A percentile compares a stretch with the other conserved stretches of the same genome.
phyloP scores from a whole-genome alignment of 2,329 filamentous ascomycete genomes.

The Fusarium incarnatum region DNA sequence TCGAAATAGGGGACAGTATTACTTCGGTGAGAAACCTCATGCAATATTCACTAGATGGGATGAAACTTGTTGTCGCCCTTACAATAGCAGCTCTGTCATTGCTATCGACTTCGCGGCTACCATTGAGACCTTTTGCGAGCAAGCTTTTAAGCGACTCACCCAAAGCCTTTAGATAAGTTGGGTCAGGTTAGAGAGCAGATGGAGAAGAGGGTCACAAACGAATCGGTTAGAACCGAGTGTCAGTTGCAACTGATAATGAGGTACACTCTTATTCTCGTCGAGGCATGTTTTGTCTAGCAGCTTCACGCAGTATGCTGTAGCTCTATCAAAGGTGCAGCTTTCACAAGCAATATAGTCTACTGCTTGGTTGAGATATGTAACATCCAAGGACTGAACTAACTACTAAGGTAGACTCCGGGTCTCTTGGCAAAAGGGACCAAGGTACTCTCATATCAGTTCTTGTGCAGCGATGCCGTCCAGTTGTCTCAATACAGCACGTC shows the following conservation, averaged over 20 bases:
- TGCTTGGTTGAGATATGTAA: neutral
- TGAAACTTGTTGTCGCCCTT: no score
- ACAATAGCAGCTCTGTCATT: neutral
- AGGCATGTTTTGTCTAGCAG: fast-evolving
- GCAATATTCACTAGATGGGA: no score
- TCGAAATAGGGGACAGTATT: neutral
- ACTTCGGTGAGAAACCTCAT: neutral
- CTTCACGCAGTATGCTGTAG: neutral
- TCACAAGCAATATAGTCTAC: neutral
- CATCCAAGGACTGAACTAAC: neutral
- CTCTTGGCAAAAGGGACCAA: neutral
- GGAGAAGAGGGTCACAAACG: fast-evolving
- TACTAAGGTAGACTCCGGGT: fast-evolving
- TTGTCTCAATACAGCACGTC: neutral
- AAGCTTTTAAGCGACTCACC: neutral
- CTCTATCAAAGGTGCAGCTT: fast-evolving
- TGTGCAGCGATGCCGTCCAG: fast-evolving
- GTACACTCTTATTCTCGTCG: neutral
- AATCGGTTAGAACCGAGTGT: neutral
- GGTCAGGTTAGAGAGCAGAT: neutral
- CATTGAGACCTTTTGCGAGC: neutral
- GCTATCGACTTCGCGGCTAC: fast-evolving
- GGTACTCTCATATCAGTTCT: neutral
- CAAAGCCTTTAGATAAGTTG: neutral
- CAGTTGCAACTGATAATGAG: neutral